Evolutionary conservation across 208 protist genomes (phyloP).

Genomic region (Trypanosomatidae sp.): DNA sequence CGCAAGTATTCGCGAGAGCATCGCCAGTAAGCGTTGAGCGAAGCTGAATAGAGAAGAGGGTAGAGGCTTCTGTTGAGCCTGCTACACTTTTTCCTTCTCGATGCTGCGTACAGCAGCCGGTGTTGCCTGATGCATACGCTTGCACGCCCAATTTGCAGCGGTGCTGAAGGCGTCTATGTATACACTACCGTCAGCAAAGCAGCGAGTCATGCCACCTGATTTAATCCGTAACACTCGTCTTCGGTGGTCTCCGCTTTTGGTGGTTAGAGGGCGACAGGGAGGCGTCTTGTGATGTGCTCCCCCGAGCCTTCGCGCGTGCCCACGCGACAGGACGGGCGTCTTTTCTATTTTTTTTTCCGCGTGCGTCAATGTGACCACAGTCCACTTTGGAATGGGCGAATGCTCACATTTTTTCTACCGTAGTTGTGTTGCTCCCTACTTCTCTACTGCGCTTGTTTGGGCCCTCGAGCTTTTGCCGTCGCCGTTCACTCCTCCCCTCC

Average conservation of each 20-base stretch:
- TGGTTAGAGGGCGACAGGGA: neutral
- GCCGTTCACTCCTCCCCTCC: neutral
- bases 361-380: too few species aligned
- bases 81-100: neutral
- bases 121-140: neutral
- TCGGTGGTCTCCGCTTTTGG: neutral
- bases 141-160: neutral
- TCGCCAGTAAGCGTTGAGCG: conserved; percentile 20
- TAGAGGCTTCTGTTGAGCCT: neutral
- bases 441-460: neutral
- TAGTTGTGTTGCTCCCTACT: neutral
- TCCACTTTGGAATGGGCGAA: too few species aligned
- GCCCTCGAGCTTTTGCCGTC: neutral
- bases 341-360: neutral
- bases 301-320: neutral
- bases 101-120: neutral
- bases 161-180: neutral
- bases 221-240: neutral
- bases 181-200: neutral
- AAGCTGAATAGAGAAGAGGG: too few species aligned
- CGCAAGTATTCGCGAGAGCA: conserved; percentile 51
- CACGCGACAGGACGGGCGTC: neutral
- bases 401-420: neutral
- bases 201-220: neutral
- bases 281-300: neutral